phyloP scores from a whole-genome alignment of 805 yeast species.

The Metschnikowia hibisci region DNA sequence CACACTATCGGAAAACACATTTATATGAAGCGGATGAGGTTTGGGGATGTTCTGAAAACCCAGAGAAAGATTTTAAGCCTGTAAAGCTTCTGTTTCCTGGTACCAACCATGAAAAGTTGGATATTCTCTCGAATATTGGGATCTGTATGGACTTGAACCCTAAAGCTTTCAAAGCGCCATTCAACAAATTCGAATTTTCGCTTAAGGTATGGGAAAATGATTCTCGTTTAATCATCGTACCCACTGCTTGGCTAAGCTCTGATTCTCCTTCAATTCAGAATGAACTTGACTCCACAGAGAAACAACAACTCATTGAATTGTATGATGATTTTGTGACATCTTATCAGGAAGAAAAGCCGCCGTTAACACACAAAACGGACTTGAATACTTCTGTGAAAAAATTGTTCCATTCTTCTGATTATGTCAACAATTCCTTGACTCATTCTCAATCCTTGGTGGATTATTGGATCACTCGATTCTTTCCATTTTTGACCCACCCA shows the following conservation, averaged over 20 bases:
- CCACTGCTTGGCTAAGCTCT: slow-evolving; percentile 81
- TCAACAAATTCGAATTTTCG: slow-evolving; percentile 69
- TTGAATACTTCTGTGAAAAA: neutral
- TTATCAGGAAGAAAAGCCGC: neutral
- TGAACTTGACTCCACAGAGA: slow-evolving; percentile 1
- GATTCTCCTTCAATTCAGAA: slow-evolving; percentile 40
- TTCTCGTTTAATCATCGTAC: slow-evolving; percentile 60
- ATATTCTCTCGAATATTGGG: slow-evolving; percentile 54
- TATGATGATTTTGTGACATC: neutral
- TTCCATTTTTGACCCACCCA: slow-evolving; percentile 52
- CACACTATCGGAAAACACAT: slow-evolving; percentile 72
- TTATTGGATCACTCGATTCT: slow-evolving; percentile 73
- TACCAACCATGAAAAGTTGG: neutral
- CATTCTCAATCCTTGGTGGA: slow-evolving; percentile 33
- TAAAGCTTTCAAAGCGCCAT: slow-evolving; percentile 77
- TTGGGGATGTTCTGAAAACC: slow-evolving; percentile 78
- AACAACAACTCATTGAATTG: neutral
- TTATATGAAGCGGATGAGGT: slow-evolving; percentile 72
- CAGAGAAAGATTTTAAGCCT: slow-evolving; percentile 48
- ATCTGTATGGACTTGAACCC: slow-evolving; percentile 96
- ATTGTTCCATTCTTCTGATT: neutral
- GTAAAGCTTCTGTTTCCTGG: slow-evolving; percentile 41
- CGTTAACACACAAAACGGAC: neutral
- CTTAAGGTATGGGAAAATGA: slow-evolving; percentile 43
- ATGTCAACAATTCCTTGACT: slow-evolving; percentile 4